Evolutionary conservation across 2,329 filamentous ascomycete species (phyloP).

Genomic region (Curvularia sp.): DNA sequence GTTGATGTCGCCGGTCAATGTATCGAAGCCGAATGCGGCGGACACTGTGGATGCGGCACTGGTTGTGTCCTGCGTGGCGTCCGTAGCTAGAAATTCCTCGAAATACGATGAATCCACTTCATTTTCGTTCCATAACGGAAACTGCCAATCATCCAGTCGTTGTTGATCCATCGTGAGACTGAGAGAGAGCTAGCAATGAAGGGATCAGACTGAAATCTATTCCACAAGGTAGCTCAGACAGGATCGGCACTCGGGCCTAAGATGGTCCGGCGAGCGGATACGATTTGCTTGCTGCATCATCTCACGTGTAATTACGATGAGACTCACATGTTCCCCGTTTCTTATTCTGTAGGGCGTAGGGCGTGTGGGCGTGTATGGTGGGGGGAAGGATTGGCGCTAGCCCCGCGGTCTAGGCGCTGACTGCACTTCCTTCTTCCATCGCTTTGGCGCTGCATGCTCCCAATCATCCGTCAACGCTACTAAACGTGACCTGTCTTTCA

Average conservation of each 20-base stretch:
- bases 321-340: background rate
- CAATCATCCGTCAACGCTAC: background rate
- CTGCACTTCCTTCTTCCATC: conserved; percentile 8
- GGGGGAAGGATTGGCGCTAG: conserved; percentile 6
- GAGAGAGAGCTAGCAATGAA: background rate
- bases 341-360: conserved; percentile 14
- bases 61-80: background rate
- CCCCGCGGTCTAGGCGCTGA: conserved; percentile 1
- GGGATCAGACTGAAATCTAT: conserved; percentile 9
- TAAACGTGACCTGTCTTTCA: conserved; percentile 3
- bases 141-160: conserved; percentile 7
- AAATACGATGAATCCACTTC: conserved; percentile 12
- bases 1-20: conserved; percentile 1
- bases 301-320: background rate
- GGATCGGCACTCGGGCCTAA: background rate
- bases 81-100: conserved; percentile 7
- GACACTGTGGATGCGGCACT: background rate
- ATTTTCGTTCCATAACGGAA: conserved; percentile 8
- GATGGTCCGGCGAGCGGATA: background rate
- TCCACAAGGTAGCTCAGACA: background rate
- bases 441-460: background rate
- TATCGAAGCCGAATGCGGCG: conserved; percentile 5
- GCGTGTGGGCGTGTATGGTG: conserved; percentile 7
- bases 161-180: conserved; percentile 14
- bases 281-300: background rate